Conservation (phyloP, 1,139 yeast genomes). For the Hyphopichia khmerensis region DNA sequence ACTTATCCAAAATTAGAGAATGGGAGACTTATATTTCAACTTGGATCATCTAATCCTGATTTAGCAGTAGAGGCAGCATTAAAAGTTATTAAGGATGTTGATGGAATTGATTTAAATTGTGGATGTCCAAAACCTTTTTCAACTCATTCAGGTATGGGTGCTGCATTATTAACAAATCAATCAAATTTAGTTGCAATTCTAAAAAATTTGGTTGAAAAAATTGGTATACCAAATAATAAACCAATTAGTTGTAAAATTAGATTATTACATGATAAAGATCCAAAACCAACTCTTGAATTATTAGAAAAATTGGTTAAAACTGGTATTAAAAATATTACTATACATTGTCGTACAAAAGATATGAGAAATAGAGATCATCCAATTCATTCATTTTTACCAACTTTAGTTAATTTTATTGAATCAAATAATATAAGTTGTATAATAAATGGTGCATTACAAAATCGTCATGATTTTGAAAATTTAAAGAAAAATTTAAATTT, state of each 20-base stretch:
- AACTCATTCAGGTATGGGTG: slow-evolving; percentile 95
- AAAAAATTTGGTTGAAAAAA: slow-evolving; percentile 64
- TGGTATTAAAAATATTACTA: slow-evolving; percentile 80
- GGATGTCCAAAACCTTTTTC: slow-evolving; percentile 95
- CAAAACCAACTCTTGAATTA: slow-evolving; percentile 57
- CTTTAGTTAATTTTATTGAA: slow-evolving; percentile 61
- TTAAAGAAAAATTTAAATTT: slow-evolving; percentile 53
- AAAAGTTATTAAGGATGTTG: slow-evolving; percentile 79
- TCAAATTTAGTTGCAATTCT: slow-evolving; percentile 72
- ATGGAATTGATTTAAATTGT: slow-evolving; percentile 89
- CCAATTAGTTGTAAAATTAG: slow-evolving; percentile 92
- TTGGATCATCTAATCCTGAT: slow-evolving; percentile 83
- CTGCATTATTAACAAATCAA: slow-evolving; percentile 82
- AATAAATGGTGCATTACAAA: slow-evolving; percentile 74
- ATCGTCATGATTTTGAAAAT: slow-evolving; percentile 52
- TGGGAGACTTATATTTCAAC: slow-evolving; percentile 73
- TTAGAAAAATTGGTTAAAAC: slow-evolving; percentile 68
- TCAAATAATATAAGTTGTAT: slow-evolving; percentile 68
- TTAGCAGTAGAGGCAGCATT: slow-evolving; percentile 87
- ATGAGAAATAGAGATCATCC: slow-evolving; percentile 91
- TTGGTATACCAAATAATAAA: slow-evolving; percentile 73
- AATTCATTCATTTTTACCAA: slow-evolving; percentile 56
- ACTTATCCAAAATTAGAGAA: slow-evolving; percentile 64
- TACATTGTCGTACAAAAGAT: slow-evolving; percentile 85
- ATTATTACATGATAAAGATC: slow-evolving; percentile 55